Percentiles rank a stretch among this genome's conserved stretches.
phyloP scores from a whole-genome alignment of 139 green algal species.

The Choricystis sp. region DNA sequence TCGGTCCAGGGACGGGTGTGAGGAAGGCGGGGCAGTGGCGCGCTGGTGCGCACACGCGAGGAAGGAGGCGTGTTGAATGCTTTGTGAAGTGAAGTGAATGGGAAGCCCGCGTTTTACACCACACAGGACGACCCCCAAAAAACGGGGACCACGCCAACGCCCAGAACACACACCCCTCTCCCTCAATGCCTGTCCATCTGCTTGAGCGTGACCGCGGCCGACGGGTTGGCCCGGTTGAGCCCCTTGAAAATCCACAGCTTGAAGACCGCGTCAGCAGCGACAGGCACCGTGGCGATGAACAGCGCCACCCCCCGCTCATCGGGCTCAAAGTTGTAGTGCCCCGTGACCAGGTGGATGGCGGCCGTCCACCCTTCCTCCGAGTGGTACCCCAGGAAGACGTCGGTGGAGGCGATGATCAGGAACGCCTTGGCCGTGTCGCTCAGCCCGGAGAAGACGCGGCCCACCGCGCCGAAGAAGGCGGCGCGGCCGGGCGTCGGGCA shows the following conservation, averaged over 20 bases:
- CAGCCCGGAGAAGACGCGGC: conserved; percentile 62
- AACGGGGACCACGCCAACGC: too few species aligned
- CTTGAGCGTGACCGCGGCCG: conserved; percentile 64
- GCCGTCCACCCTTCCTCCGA: conserved; percentile 85
- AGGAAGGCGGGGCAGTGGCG: too few species aligned
- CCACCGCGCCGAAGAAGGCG: conserved; percentile 42
- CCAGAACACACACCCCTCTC: too few species aligned
- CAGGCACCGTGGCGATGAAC: conserved; percentile 63
- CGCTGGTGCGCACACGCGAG: too few species aligned
- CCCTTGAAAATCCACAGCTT: conserved; percentile 80
- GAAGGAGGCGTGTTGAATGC: too few species aligned
- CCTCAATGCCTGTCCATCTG: conserved; percentile 65
- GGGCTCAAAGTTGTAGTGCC: conserved; percentile 62
- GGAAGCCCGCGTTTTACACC: too few species aligned
- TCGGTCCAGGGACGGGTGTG: too few species aligned
- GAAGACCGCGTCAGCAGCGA: conserved; percentile 73
- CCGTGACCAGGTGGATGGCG: conserved; percentile 45
- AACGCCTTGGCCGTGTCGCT: conserved; percentile 83
- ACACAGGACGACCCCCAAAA: too few species aligned
- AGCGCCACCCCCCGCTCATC: conserved; percentile 28
- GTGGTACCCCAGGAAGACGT: conserved; percentile 85
- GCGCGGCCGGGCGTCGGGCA: conserved; percentile 9
- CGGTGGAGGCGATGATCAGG: conserved; percentile 60
- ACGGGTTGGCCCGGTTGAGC: conserved; percentile 62
- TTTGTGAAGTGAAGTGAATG: too few species aligned